Base-by-base conservation (phyloP, 2,329 filamentous ascomycete genomes). In the Penicillium sp. region DNA sequence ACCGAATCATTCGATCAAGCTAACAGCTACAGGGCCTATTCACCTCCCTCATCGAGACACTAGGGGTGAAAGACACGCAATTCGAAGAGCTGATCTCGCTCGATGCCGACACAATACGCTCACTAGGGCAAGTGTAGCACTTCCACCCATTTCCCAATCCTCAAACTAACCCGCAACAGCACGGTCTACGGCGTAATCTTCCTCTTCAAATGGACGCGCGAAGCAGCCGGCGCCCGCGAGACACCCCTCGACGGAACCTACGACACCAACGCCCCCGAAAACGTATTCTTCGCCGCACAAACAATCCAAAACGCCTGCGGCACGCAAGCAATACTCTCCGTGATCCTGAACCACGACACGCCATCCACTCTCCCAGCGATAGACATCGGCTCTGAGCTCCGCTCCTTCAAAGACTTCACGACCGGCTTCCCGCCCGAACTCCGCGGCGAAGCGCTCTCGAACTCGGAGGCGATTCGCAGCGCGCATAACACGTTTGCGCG, bases 231-330 rank as follows among this genome's bases (percentile, higher is more conserved):
- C 82, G 51, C 85, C 76, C 73, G 81, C 31, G 70, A 77, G 77
- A 81, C 46, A 78, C 78, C 36, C 89, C 90, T 82, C 55, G 90
- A 97, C 67, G 93, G 93, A 51, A 76, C 74, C 27, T 95, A 88
- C 69, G 89, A 96, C 72, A 75, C 82, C 58, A 77, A 76, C 13
- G 88, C 89, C 11, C 76, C 86, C 14, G 83, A 89, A 52, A 77
- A 79, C 54, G 78, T 95, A 60, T 98, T 95, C 78, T 98, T 98
- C 71, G 93, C 93, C 3, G 84, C 85, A 24, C 93, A 98, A 74
- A 97, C 91, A 3, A 98, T 98, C 67, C 91, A 97, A 71, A 98
- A 98, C 70, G 93, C 93, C 6, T 98, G 93, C 72, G 93, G 90
- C 36, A 98, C 93, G 13, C 93, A 98, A 69, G 93, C 93, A 3